A percentile compares a stretch with the other conserved stretches of the same genome.
phyloP scores from a whole-genome alignment of 495 filamentous ascomycete genomes.

The Aspergillus nidulans region DNA sequence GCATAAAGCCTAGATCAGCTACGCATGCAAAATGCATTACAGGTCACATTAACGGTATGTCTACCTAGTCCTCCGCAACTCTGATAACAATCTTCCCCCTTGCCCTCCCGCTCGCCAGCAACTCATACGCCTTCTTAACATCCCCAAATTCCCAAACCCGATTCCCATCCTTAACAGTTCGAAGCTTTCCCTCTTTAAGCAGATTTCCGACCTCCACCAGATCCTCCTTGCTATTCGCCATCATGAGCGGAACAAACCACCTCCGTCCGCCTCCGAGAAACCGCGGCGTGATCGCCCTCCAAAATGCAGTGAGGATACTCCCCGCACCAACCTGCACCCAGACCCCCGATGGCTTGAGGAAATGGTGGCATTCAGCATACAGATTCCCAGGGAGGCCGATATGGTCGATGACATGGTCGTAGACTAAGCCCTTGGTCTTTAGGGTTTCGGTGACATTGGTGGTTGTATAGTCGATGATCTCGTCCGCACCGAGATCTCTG shows the following conservation, averaged over 20 bases:
- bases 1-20: too few relatives aligned
- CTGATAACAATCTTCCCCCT: conserved; percentile 69
- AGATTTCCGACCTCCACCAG: conserved; percentile 52
- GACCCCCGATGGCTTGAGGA: conserved; percentile 45
- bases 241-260: conserved; percentile 42
- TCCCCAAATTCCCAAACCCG: conserved; percentile 54
- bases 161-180: conserved; percentile 53
- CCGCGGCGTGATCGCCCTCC: conserved; percentile 41
- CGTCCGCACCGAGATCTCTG: conserved; percentile 58
- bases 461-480: conserved; percentile 64
- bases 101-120: conserved; percentile 54
- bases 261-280: conserved; percentile 64
- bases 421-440: conserved; percentile 46
- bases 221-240: conserved; percentile 40
- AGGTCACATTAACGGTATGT: too few relatives aligned
- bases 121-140: conserved; percentile 58
- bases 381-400: conserved; percentile 47
- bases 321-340: conserved; percentile 57
- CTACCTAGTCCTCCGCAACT: conserved; percentile 41
- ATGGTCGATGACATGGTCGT: conserved; percentile 59
- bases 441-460: conserved; percentile 47
- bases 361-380: conserved; percentile 53
- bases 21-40: too few relatives aligned
- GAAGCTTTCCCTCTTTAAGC: conserved; percentile 58
- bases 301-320: conserved; percentile 22